These are phyloP conservation scores for Andrographis paniculata DNA, from an alignment of 305 asterid species.

Conservation along the genomic window DNA sequence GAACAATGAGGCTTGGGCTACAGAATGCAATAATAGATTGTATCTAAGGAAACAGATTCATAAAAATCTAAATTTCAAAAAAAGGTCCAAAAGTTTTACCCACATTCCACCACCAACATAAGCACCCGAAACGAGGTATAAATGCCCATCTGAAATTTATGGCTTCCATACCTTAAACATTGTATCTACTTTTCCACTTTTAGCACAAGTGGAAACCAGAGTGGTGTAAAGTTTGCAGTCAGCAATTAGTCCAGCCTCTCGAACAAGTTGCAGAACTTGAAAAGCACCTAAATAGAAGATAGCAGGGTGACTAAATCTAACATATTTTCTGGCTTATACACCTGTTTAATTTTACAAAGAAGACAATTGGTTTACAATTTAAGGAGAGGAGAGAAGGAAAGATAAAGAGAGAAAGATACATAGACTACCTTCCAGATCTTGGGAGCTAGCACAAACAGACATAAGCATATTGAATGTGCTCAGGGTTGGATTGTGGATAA, in stretches of 20 bases:
- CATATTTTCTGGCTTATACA: neutral
- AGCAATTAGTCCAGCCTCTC: slow-evolving; percentile 55
- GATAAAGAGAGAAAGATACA: slow-evolving; percentile 15
- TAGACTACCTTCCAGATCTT: slow-evolving; percentile 63
- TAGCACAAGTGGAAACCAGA: slow-evolving; percentile 90
- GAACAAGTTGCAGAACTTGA: slow-evolving; percentile 60
- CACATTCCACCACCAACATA: slow-evolving; percentile 1
- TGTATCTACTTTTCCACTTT: slow-evolving; percentile 88
- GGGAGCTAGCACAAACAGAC: slow-evolving; percentile 87
- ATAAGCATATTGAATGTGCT: slow-evolving; percentile 97
- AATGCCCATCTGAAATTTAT: slow-evolving; percentile 16
- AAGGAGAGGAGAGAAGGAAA: too few relatives aligned
- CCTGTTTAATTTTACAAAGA: too few relatives aligned
- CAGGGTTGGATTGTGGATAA: slow-evolving; percentile 77
- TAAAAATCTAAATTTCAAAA: neutral
- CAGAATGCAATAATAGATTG: slow-evolving; percentile 10
- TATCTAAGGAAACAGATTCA: slow-evolving; percentile 8
- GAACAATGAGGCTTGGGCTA: neutral
- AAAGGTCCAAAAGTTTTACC: neutral
- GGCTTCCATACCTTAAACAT: slow-evolving; percentile 72
- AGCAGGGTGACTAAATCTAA: slow-evolving; percentile 16
- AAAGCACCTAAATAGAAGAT: slow-evolving; percentile 63
- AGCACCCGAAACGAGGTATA: slow-evolving; percentile 13
- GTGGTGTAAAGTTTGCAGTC: slow-evolving; percentile 98
- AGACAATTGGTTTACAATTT: too few relatives aligned